Evolutionary conservation across 768 basidiomycete genomes (phyloP), one percentile per base, ranked within the genome.

Genomic region (Macrocybe gigantea): DNA sequence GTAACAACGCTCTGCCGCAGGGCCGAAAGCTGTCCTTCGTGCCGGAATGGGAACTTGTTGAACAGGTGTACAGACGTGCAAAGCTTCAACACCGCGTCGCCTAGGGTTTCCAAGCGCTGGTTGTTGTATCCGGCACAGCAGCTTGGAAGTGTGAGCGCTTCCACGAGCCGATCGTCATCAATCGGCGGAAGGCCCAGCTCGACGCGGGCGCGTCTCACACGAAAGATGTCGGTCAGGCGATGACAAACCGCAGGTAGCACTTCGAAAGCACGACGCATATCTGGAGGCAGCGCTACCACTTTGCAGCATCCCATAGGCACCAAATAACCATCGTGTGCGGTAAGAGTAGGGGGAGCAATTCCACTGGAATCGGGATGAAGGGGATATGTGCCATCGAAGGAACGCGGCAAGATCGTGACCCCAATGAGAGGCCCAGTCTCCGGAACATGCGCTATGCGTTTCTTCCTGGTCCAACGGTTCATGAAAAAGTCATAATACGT

Each of bases 91-190:
- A 92, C 88, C 0, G 85, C 79, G 58, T 95, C 93, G 7, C 93
- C 93, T 6, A 94, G 69, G 0, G 90, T 93, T 62, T 95, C 93
- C 47, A 94, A 62, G 0, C 88, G 80, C 57, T 95, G 89, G 53
- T 93, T 94, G 63, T 76, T 88, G 66, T 79, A 90, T 7, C 77
- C 75, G 6, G 79, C 74, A 33, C 58, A 59, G 5, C 84, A 75
- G 33, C 73, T 72, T 1, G 92, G 93, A 8, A 91, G 67, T 1
- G 88, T 91, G 15, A 88, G 73, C 5, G 88, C 88, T 58, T 92
- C 83, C 2, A 82, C 70, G 39, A 92, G 71, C 6, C 79, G 68
- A 36, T 79, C 68, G 33, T 77, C 73, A 1, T 60, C 53, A 42
- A 92, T 78, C 1, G 74, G 64, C 2, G 88, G 86, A 14, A 93